These are phyloP conservation scores for Thelephora terrestris DNA, from an alignment of 1,284 basidiomycete genomes.

Conservation along the genomic window DNA sequence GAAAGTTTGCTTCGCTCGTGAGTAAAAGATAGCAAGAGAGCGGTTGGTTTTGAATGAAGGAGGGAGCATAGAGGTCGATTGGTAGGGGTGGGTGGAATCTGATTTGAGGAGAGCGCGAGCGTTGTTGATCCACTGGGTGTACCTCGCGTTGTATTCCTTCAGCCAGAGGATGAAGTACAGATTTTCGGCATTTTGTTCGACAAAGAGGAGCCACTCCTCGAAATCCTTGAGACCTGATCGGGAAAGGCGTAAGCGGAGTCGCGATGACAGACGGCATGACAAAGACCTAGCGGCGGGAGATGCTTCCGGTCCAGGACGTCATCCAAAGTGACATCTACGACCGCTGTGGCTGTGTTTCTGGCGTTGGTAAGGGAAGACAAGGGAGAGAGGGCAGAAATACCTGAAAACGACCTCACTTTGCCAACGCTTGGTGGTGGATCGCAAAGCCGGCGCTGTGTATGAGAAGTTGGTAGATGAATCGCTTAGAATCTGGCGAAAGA, in stretches of 20 bases:
- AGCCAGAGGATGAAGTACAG: constrained; percentile 75
- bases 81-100: constrained; percentile 1
- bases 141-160: constrained; percentile 50
- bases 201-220: constrained; percentile 71
- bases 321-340: constrained; percentile 51
- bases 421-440: constrained; percentile 59
- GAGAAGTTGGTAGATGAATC: background rate
- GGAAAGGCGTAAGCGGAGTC: background rate
- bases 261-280: background rate
- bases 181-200: constrained; percentile 60
- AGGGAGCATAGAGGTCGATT: background rate
- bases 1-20: constrained; percentile 69
- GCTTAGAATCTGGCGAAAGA: constrained; percentile 4
- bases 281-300: constrained; percentile 52
- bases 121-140: constrained; percentile 47
- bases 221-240: constrained; percentile 58
- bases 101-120: constrained; percentile 17
- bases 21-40: constrained; percentile 57
- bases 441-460: constrained; percentile 43
- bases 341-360: constrained; percentile 36
- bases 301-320: constrained; percentile 63
- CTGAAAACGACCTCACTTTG: constrained; percentile 51
- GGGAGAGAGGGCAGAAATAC: constrained; percentile 23
- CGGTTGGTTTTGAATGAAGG: constrained; percentile 17
- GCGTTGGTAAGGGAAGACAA: constrained; percentile 2